Evolutionary conservation across 1,284 basidiomycete species (phyloP).

Genomic region (Ganoderma resinaceum): DNA sequence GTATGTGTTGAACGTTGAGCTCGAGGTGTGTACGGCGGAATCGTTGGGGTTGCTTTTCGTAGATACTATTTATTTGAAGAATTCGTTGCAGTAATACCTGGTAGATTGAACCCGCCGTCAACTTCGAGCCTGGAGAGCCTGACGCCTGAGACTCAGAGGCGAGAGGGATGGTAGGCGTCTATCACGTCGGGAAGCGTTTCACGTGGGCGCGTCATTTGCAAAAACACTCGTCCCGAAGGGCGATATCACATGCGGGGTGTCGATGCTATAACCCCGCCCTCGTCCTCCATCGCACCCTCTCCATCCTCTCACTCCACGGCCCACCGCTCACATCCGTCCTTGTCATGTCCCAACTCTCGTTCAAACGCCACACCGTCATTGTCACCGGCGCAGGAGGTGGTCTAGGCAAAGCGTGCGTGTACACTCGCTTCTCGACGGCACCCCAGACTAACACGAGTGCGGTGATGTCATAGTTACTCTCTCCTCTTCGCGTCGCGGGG

Average conservation of each 20-base stretch:
- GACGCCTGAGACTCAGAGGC: too few relatives aligned
- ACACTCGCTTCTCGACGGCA: not conserved
- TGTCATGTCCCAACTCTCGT: conserved; percentile 68
- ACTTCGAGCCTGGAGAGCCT: too few relatives aligned
- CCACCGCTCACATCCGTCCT: not conserved
- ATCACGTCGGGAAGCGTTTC: too few relatives aligned
- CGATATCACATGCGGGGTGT: conserved; percentile 28
- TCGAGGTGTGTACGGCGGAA: too few relatives aligned
- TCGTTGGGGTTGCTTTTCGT: too few relatives aligned
- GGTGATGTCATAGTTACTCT: conserved; percentile 72
- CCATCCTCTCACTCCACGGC: not conserved
- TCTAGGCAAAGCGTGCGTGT: conserved; percentile 81
- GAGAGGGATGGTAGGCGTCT: too few relatives aligned
- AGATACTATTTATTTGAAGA: too few relatives aligned
- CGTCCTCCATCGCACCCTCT: not conserved
- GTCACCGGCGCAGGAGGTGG: conserved; percentile 97
- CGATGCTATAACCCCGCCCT: conserved; percentile 22
- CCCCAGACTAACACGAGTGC: not conserved
- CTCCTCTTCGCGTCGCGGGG: conserved; percentile 90
- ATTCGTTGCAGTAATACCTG: too few relatives aligned
- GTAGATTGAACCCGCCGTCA: too few relatives aligned
- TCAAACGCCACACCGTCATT: conserved; percentile 93
- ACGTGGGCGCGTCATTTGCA: conserved; percentile 21
- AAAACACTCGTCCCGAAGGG: conserved; percentile 12
- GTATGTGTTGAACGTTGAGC: too few relatives aligned